phyloP scores from a whole-genome alignment of 2,329 filamentous ascomycete genomes.

The Diplodia sapinea region DNA sequence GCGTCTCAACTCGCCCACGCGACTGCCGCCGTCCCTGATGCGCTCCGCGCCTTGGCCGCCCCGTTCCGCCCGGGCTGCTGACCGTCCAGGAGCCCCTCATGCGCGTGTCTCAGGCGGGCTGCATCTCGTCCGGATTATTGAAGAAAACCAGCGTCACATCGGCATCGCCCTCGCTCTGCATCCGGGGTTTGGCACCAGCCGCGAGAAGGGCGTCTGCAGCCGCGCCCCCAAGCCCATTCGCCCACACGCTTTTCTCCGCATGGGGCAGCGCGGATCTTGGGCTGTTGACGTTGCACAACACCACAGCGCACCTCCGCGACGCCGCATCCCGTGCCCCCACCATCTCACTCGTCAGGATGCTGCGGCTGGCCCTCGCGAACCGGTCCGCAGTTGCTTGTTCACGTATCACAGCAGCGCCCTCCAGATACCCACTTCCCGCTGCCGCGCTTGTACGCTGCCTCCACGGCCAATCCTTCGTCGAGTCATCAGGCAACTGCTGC shows the following conservation, averaged over 20 bases:
- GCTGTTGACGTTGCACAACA: conserved; percentile 16
- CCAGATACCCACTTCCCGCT: conserved; percentile 28
- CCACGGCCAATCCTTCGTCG: conserved; percentile 14
- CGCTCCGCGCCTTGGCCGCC: background rate
- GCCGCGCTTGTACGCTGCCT: conserved; percentile 25
- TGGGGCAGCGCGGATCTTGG: conserved; percentile 18
- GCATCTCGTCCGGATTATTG: conserved; percentile 22
- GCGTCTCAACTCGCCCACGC: background rate
- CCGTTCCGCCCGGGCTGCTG: conserved; percentile 4
- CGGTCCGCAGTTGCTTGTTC: conserved; percentile 28
- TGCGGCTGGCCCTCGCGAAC: conserved; percentile 21
- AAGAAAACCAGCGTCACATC: conserved; percentile 23
- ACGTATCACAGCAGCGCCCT: conserved; percentile 20
- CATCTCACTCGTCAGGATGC: conserved; percentile 18
- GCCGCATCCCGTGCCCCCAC: conserved; percentile 23
- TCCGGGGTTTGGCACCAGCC: conserved; percentile 22
- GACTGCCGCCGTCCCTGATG: background rate
- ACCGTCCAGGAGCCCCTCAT: background rate
- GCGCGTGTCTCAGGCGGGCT: conserved; percentile 16
- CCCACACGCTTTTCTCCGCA: conserved; percentile 18
- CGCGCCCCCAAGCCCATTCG: conserved; percentile 11
- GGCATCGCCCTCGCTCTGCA: conserved; percentile 9
- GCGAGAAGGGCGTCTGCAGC: conserved; percentile 19
- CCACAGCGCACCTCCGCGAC: conserved; percentile 12
- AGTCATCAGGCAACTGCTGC: conserved; percentile 27